Base-by-base conservation (phyloP, 2,329 filamentous ascomycete species). In the Seiridium unicorne region DNA sequence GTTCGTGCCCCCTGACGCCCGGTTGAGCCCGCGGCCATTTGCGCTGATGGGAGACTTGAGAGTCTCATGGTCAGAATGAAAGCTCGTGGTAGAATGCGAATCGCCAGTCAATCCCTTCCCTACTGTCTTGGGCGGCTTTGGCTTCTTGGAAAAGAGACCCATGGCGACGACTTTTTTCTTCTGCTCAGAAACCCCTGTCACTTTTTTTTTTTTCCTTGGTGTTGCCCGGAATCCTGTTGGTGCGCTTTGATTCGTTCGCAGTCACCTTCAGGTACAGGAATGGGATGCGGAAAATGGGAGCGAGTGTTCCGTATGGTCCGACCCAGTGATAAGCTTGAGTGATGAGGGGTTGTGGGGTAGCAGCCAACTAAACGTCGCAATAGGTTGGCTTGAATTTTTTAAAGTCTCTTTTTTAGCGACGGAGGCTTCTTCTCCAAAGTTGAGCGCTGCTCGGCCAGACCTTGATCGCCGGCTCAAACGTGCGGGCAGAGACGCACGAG, bases 111-210 rank as follows among this genome's bases (percentile, higher is more conserved):
- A 48, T 26, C 38, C 40, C 42, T 59, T 61, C 42, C 51, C 57
- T 11, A 51, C 53, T 36, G 58, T 49, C 61, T 60, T 62, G 49
- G 58, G 57, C 44, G 54, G 42, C 51, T 59, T 60, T 5, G 61
- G 55, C 42, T 62, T 62, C 47, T 57, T 60, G 44, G 61, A 60
- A 44, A 62, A 62, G n/a, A 62, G 53, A n/a, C 61, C 61, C 61
- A 62, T 62, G 38, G 53, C 42, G 51, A 13, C 31, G 32, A 42
- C 31, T 35, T 53, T 13, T 2, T 35, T 31, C 34, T 36, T 11
- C 44, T 44, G 54, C 26, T 51, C 7, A 13, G 32, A 13, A 34
- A 36, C 32, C 54, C 42, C 54, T 56, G 38, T 32, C 40, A 36
- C 3, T 44, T 26, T 34, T 18, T 18, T 18, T 32, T 42, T 38